These are phyloP conservation scores for Tetrapisispora fleetii DNA, from an alignment of 805 yeast genomes.

Conservation along the genomic window DNA sequence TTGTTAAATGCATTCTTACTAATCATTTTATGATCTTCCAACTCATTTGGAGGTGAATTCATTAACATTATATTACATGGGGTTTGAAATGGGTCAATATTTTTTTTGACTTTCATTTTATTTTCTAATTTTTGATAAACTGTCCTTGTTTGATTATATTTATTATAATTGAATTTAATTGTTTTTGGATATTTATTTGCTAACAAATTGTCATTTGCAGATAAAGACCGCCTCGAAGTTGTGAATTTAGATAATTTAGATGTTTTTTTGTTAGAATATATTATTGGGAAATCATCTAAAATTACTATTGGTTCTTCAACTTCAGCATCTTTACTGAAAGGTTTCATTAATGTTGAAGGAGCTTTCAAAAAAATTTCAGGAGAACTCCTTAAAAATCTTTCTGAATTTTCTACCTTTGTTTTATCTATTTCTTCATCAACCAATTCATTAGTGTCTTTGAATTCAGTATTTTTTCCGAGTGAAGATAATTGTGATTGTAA, in stretches of 20 bases:
- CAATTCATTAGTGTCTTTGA: neutral
- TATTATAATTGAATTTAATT: conserved; percentile 1
- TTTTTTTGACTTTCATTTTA: neutral
- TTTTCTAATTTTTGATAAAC: neutral
- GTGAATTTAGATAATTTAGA: neutral
- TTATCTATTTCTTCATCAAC: neutral
- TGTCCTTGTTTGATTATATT: neutral
- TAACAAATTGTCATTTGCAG: neutral
- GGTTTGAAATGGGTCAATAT: neutral
- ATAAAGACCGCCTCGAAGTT: neutral
- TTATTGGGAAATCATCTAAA: neutral
- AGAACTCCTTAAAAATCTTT: neutral
- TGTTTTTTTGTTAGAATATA: neutral
- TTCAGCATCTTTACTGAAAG: neutral
- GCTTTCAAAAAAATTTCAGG: neutral
- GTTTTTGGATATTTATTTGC: conserved; percentile 1
- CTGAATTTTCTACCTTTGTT: neutral
- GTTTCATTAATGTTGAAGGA: neutral
- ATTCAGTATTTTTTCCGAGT: conserved; percentile 6
- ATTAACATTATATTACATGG: conserved; percentile 1
- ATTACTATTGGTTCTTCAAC: neutral
- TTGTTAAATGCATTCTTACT: neutral
- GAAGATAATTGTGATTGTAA: conserved; percentile 24
- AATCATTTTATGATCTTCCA: neutral
- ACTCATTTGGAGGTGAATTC: conserved; percentile 1